These are phyloP conservation scores for Pichia phayaonensis DNA, from an alignment of 805 yeast species.

Conservation along the genomic window DNA sequence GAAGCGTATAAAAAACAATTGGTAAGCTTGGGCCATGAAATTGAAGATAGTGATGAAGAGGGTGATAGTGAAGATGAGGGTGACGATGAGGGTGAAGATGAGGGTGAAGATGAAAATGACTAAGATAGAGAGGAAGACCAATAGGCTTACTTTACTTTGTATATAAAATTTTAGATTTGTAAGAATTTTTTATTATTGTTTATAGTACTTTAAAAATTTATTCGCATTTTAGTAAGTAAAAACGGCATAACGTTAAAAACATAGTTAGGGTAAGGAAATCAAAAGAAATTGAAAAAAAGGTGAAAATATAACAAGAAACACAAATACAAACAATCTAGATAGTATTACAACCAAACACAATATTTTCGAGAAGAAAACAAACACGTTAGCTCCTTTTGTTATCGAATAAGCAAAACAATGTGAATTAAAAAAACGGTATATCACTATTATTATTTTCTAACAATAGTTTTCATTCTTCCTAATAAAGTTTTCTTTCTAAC, in stretches of 20 bases:
- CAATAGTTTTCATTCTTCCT: slow-evolving; percentile 79
- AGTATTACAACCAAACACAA: neutral
- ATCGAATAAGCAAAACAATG: neutral
- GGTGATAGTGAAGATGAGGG: slow-evolving; percentile 5
- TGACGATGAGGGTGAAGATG: slow-evolving; percentile 5
- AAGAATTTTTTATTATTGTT: too few species aligned
- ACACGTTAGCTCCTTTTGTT: neutral
- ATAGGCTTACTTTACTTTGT: too few species aligned
- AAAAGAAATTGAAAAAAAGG: neutral
- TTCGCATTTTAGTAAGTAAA: neutral
- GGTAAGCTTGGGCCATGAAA: slow-evolving; percentile 4
- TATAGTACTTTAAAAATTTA: neutral
- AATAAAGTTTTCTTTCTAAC: slow-evolving; percentile 77
- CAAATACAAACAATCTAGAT: neutral
- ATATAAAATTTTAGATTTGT: neutral
- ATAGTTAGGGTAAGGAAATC: neutral
- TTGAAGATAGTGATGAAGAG: slow-evolving; percentile 8
- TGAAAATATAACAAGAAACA: neutral
- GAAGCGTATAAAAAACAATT: slow-evolving; percentile 8
- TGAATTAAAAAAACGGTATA: neutral
- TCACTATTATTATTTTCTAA: slow-evolving; percentile 9
- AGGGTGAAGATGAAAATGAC: slow-evolving; percentile 3
- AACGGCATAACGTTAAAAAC: neutral
- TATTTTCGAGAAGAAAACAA: neutral
- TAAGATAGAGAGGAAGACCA: neutral